These are phyloP conservation scores for Waitea zeae DNA, from an alignment of 1,284 basidiomycete species.

Conservation along the genomic window DNA sequence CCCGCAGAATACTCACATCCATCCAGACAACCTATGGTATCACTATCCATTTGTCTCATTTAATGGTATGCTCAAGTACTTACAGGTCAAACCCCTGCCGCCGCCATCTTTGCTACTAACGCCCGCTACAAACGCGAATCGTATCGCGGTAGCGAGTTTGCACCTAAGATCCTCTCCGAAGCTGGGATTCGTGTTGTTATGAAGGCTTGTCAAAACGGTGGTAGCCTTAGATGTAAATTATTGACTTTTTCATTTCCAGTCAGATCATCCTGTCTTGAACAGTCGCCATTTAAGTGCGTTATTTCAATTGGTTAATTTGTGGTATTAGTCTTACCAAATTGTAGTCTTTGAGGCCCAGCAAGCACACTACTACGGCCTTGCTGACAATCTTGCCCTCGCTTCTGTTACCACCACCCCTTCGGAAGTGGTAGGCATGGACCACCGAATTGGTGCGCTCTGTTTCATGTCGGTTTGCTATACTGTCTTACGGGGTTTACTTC, in stretches of 20 bases:
- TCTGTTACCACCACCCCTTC: conserved; percentile 31
- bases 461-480: too few relatives aligned
- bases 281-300: conserved; percentile 27
- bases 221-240: neutral
- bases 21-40: too few relatives aligned
- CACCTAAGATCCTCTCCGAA: conserved; percentile 28
- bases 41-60: too few relatives aligned
- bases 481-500: too few relatives aligned
- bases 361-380: conserved; percentile 24
- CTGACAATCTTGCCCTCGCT: conserved; percentile 13
- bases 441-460: conserved; percentile 38
- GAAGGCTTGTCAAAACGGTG: conserved; percentile 10
- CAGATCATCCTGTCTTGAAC: conserved; percentile 1
- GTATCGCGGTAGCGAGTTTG: conserved; percentile 31
- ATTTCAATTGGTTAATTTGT: conserved; percentile 15
- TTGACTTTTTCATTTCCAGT: neutral
- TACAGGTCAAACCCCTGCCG: conserved; percentile 20
- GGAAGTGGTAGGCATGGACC: conserved; percentile 25
- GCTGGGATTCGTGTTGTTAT: conserved; percentile 24
- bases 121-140: conserved; percentile 28
- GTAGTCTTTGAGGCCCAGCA: conserved; percentile 14
- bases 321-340: too few relatives aligned
- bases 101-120: conserved; percentile 35
- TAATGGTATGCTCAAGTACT: too few relatives aligned
- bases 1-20: neutral